Conservation (phyloP, 306 rosid species). For the Alnus glutinosa region DNA sequence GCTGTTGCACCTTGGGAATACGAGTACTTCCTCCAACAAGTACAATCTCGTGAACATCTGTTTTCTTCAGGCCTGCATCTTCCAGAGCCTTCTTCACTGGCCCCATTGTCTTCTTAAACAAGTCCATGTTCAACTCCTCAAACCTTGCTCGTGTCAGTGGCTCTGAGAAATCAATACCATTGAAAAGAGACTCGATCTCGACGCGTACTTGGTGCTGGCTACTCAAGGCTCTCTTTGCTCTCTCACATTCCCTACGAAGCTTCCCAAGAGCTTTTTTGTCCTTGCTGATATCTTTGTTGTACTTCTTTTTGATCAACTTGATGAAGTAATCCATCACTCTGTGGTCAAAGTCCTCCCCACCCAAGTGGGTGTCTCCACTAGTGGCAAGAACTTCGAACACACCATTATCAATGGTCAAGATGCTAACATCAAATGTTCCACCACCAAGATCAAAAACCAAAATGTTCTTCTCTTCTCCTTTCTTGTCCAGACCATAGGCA, state of each 20-base stretch:
- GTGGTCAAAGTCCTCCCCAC: constrained; percentile 71
- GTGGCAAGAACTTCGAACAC: constrained; percentile 58
- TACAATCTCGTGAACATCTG: constrained; percentile 48
- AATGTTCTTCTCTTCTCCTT: constrained; percentile 47
- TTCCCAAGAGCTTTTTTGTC: constrained; percentile 58
- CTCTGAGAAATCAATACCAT: constrained; percentile 56
- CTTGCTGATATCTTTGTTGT: constrained; percentile 48
- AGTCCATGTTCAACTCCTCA: constrained; percentile 58
- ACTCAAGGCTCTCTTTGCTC: constrained; percentile 61
- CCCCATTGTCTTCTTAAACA: constrained; percentile 62
- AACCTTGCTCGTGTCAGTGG: constrained; percentile 53
- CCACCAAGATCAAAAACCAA: constrained; percentile 65
- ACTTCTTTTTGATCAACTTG: constrained; percentile 50
- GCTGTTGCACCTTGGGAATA: constrained; percentile 58
- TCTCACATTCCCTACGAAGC: constrained; percentile 54
- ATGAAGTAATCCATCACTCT: constrained; percentile 58
- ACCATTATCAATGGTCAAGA: constrained; percentile 59
- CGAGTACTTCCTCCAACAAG: constrained; percentile 60
- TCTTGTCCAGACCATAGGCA: constrained; percentile 55
- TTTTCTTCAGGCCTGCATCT: constrained; percentile 51
- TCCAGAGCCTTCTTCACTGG: constrained; percentile 52
- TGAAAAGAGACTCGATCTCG: constrained; percentile 53
- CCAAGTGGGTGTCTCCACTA: constrained; percentile 61
- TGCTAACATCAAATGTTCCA: constrained; percentile 68
- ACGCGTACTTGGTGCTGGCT: constrained; percentile 59